Evolutionary conservation across 163 green algal genomes (phyloP), one percentile per base, ranked within the genome.

Genomic region (Chlamydomonas reinhardtii): DNA sequence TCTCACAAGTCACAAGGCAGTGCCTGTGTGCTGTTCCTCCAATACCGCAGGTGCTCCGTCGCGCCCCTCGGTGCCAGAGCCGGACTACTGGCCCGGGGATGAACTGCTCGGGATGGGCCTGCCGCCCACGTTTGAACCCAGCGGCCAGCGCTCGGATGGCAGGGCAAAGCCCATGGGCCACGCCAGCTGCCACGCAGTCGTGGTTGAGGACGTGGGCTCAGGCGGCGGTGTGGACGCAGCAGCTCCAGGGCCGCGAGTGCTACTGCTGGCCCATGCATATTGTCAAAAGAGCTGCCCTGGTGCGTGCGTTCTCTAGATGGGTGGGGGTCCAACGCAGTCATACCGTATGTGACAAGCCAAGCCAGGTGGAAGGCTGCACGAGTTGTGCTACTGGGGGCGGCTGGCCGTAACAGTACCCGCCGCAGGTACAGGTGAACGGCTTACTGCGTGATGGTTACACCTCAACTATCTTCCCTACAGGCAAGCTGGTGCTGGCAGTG

Each of bases 241-340:
- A 25, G 54, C 35, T 17, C 24, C 54, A 2, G 39, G 69, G 9
- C 34, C 69, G 17, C 68, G 70, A 4, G 14, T 27, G 34, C 9
- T 48, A 37, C 81, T 87, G 2, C 32, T 87, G 34, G 71, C 54
- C 0, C 71, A 87, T 43, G 71, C 59, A 0, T 87, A 59, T 27
- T 87, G 81, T 71, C 29, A 59, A 1, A 31, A 17, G 54, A 62
- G 35, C 35, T 87, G 81, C 61, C 81, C 81, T n/a, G 81, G 81
- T 87, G 37, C 48, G 81, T 87, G 37, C 48, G 79, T 29, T 22
- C 19, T 48, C 39, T 48, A 48, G 39, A 8, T 8, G 39, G 39
- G 39, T 8, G 39, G 39, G 39, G 39, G 39, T 8, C 39, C 39
- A n/a, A n/a, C n/a, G n/a, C n/a, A n/a, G n/a, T n/a, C n/a, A n/a